These are phyloP conservation scores for Mikania micrantha DNA, from an alignment of 129 eudicot genomes.

Conservation along the genomic window DNA sequence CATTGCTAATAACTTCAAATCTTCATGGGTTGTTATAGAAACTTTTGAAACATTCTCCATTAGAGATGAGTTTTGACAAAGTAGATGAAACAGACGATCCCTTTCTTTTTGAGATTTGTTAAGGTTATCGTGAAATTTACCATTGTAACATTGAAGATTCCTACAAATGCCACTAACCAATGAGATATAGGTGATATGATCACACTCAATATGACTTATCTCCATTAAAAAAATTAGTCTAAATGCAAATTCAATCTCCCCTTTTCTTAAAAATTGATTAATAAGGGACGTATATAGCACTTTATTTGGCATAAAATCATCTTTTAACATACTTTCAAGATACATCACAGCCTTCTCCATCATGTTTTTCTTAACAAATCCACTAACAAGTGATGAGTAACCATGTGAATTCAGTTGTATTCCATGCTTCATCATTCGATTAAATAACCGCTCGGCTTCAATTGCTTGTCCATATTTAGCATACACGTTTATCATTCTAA, in stretches of 20 bases:
- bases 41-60: slow-evolving; percentile 9
- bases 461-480: slow-evolving; percentile 43
- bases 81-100: slow-evolving; percentile 41
- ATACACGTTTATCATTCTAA: slow-evolving; percentile 50
- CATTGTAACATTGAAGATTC: slow-evolving; percentile 25
- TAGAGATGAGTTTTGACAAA: slow-evolving; percentile 24
- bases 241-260: slow-evolving; percentile 50
- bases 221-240: slow-evolving; percentile 57
- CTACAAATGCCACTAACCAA: slow-evolving; percentile 55
- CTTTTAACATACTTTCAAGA: slow-evolving; percentile 53
- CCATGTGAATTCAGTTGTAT: slow-evolving; percentile 40
- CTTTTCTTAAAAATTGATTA: slow-evolving; percentile 49
- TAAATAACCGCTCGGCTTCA: slow-evolving; percentile 37
- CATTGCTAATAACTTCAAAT: slow-evolving; percentile 33
- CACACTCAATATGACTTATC: slow-evolving; percentile 43
- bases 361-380: slow-evolving; percentile 55
- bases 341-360: slow-evolving; percentile 34
- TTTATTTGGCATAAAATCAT: slow-evolving; percentile 52
- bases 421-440: slow-evolving; percentile 38
- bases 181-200: slow-evolving; percentile 42
- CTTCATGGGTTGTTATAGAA: slow-evolving; percentile 36
- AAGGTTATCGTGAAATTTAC: slow-evolving; percentile 26
- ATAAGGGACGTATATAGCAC: slow-evolving; percentile 57
- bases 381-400: slow-evolving; percentile 55
- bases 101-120: slow-evolving; percentile 25